Evolutionary conservation across 768 basidiomycete genomes (phyloP).

Genomic region (Suillus sp.): DNA sequence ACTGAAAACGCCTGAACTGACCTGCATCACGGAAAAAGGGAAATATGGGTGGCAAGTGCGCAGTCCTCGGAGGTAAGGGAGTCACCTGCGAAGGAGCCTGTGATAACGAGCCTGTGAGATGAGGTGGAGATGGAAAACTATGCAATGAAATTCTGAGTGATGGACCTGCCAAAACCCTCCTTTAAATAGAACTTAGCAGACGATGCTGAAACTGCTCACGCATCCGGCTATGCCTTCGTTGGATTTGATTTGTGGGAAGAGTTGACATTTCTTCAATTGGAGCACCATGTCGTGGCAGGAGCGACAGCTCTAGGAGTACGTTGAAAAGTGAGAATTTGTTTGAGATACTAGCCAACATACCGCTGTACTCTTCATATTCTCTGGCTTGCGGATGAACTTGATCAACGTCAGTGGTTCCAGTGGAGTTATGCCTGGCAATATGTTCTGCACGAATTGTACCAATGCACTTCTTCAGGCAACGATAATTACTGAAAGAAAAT

Average conservation of each 20-base stretch:
- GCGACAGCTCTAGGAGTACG: not conserved
- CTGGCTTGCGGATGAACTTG: conserved; percentile 3
- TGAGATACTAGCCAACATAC: not conserved
- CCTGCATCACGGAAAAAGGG: conserved; percentile 17
- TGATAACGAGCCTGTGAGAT: conserved; percentile 13
- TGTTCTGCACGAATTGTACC: conserved; percentile 50
- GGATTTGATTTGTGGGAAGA: not conserved
- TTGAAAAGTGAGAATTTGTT: not conserved
- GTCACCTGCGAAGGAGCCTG: conserved; percentile 19
- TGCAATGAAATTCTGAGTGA: conserved; percentile 19
- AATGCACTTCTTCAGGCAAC: conserved; percentile 68
- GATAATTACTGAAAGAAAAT: conserved; percentile 60
- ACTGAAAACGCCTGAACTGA: conserved; percentile 7
- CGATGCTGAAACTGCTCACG: conserved; percentile 16
- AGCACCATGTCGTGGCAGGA: not conserved
- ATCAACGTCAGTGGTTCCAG: conserved; percentile 13
- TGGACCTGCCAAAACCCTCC: conserved; percentile 11
- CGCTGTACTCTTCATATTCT: conserved; percentile 9
- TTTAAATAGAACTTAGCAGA: not conserved
- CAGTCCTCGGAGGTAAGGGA: conserved; percentile 9
- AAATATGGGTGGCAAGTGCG: conserved; percentile 10
- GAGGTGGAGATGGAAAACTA: conserved; percentile 11
- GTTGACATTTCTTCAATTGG: not conserved
- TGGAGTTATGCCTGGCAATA: conserved; percentile 18
- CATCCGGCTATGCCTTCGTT: conserved; percentile 8